phyloP scores from a whole-genome alignment of 176 grass and related monocot species.

The Oryza brachyantha region DNA sequence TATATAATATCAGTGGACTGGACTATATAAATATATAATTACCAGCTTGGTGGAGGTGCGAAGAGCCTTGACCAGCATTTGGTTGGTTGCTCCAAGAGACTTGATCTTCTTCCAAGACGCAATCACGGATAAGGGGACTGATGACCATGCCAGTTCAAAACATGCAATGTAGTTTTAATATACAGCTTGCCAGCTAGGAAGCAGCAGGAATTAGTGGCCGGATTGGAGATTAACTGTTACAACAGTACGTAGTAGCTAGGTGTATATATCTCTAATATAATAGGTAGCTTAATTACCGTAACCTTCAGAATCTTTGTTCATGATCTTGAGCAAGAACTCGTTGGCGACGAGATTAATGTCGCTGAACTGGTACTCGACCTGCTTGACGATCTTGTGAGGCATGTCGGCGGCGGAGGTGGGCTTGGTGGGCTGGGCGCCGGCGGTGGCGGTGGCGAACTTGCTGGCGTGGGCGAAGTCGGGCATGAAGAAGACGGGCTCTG shows the following conservation, averaged over 20 bases:
- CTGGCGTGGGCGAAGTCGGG: slow-evolving; percentile 52
- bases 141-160: too few species aligned
- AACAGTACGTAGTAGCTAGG: too few species aligned
- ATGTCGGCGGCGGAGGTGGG: slow-evolving; percentile 31
- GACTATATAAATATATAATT: not conserved
- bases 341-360: slow-evolving; percentile 71
- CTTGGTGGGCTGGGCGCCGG: slow-evolving; percentile 29
- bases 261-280: too few species aligned
- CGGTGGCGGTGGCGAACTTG: slow-evolving; percentile 36
- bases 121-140: slow-evolving; percentile 72
- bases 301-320: slow-evolving; percentile 75
- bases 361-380: slow-evolving; percentile 89
- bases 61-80: slow-evolving; percentile 73
- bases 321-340: slow-evolving; percentile 81
- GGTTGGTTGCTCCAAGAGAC: slow-evolving; percentile 58
- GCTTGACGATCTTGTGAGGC: slow-evolving; percentile 71
- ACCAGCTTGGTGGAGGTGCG: slow-evolving; percentile 74
- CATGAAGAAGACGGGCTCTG: slow-evolving; percentile 60
- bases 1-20: too few species aligned
- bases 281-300: slow-evolving; percentile 52
- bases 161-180: too few species aligned
- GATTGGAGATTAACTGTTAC: too few species aligned
- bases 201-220: too few species aligned
- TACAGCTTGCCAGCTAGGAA: too few species aligned
- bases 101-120: slow-evolving; percentile 90